Base-by-base conservation (phyloP, 805 yeast species). In the Schwanniomyces sp. region DNA sequence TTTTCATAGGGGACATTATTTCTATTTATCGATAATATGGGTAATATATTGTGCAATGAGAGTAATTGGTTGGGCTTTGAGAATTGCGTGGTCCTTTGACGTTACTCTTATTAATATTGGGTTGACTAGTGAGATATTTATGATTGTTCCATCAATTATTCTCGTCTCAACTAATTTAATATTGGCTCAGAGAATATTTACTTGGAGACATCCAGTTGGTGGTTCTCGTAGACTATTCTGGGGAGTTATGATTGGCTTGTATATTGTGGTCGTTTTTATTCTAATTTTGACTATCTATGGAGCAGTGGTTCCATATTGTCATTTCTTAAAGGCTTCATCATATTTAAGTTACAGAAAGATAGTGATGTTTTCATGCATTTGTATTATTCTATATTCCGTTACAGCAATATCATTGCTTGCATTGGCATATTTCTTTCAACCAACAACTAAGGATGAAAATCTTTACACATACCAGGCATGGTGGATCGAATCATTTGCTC, bases 181-280 rank as follows among this genome's bases (percentile, higher is more conserved):
- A 18, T 66, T 86, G 44, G 88, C 87, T 4, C 91, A 85, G 61
- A 78, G 92, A 61, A 69, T 86, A 18, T 84, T 85, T 64, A 84
- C 89, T 5, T 85, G 90, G 88, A 73, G 85, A 61, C 91, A 86
- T 59, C 91, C 92, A 7, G 82, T 80, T 44, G 76, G 82, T 9
- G 91, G 91, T 34, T 74, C 80, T 17, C 62, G 76, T 38, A 68
- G 63, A 47, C 49, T 69, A 30, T 81, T 86, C 56, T 79, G 84
- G 79, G 50, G 50, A 29, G 44, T 66, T 26, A 79, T 86, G 85
- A 58, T 75, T 40, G 37, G 63, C 2, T 54, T 82, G 32, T 86
- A 86, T 58, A 54, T 66, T 6, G 54, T 83, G 43, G 90, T 86
- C 26, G 45, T 74, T 25, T 83, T 78, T 5, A 73, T 85, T 45